Base-by-base conservation (phyloP, 345 rosid species). In the Camelina neglecta region DNA sequence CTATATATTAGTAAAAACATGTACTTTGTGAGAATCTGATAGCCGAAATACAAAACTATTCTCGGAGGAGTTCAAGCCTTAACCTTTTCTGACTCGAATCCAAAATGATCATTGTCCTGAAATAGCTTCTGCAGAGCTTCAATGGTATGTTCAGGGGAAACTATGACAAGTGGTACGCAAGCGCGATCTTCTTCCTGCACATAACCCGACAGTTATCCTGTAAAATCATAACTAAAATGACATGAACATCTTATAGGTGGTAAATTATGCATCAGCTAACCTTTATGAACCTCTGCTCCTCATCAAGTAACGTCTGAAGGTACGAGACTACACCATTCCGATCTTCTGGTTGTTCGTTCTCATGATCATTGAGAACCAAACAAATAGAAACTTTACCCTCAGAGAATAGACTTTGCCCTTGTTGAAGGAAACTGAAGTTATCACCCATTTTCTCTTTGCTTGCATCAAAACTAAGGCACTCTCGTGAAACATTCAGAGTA, bases 51-150 rank as follows among this genome's bases (percentile, higher is more conserved):
- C 33, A 71, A 57, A 71, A 48, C 38, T 8, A 11, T 63, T 31
- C 10, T 24, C 2, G 24, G 61, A 66, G 42, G 31, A 36, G n/a
- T 6, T 58, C 31, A 4, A 31, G 57, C 18, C 39, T 82, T 55
- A 45, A 93, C 98, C 96, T 91, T 93, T 55, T 81, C 71, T 18
- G 87, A 73, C 72, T 93, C 87, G 70, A 93, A 91, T 21, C 81
- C 86, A 76, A 89, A 93, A 81, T 87, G 73, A 72, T 84, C 89
- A 83, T 88, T 88, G 12, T 82, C 77, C 41, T 60, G 78, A 61
- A 93, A 87, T 21, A 87, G 45, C 11, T 23, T 76, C 83, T 78
- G 82, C 66, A 89, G 50, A 78, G 77, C 60, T 75, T 78, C 77
- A 50, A 84, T 75, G 76, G 82, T 79, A 67, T 76, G 81, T 57